Base-by-base conservation (phyloP, 441 rosid genomes). In the Erodium trifolium region DNA sequence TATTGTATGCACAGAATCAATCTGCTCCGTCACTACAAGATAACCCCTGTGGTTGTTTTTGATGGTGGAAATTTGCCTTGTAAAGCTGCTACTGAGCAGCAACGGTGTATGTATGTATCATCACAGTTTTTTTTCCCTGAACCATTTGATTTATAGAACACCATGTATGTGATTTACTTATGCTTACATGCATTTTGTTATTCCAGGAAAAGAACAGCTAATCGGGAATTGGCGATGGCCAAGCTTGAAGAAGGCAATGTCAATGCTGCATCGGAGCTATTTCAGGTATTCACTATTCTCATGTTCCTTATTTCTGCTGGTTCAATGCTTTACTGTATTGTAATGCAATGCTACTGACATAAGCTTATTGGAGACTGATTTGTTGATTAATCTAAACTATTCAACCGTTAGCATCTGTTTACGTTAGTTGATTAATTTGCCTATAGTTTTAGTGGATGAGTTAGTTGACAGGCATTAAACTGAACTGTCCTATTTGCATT, bases 21-120 rank as follows among this genome's bases (percentile, higher is more conserved):
- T 71, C 84, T 92, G 67, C 86, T 92, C 23, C 87, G 84, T 49
- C 82, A 82, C 71, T 75, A 84, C 71, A 78, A 86, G 75, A 81
- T 90, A 29, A 86, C 76, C 14, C 93, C 91, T 0, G 86, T 92
- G 63, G 93, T 92, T 69, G 98, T 88, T 45, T 86, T 90, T 60
- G 93, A 92, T 80, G 96, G 93, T 63, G 95, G 85, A 27, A 79
- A 77, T 69, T 81, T 92, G 69, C 96, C 98, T 8, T 85, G 90
- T 71, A 88, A 92, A 73, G 82, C 89, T 66, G 84, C 84, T 31
- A 90, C 96, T 16, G 91, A 87, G 78, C 76, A 83, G 19, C 88
- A 86, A 18, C 79, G 93, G 62, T 75, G 86, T 51, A 88, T 87
- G 92, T 77, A 69, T 17, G 69, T 64, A 23, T 23, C 27, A 23